phyloP scores from a whole-genome alignment of 352 stramenopile genomes.

The Phytophthora tentaculata region DNA sequence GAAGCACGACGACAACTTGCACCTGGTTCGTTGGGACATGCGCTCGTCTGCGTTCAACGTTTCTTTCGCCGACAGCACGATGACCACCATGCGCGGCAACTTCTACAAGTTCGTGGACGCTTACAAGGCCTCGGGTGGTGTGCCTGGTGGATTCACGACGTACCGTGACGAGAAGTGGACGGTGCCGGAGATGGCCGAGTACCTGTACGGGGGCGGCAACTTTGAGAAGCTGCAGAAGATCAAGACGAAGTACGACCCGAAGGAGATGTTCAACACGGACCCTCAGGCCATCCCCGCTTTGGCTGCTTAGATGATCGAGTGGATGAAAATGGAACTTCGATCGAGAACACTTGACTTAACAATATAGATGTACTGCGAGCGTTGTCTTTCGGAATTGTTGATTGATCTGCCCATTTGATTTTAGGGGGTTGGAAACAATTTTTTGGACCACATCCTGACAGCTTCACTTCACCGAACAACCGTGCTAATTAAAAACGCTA shows the following conservation, averaged over 20 bases:
- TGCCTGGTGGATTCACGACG: neutral
- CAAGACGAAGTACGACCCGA: conserved; percentile 30
- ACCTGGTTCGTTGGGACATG: conserved; percentile 30
- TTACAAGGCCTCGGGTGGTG: neutral
- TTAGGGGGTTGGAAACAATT: no score
- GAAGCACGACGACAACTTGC: neutral
- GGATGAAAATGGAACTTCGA: neutral
- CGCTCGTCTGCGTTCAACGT: conserved; percentile 27
- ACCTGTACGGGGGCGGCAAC: neutral
- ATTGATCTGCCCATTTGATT: neutral
- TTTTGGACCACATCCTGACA: no score
- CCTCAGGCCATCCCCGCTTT: conserved; percentile 31
- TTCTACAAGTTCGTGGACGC: conserved; percentile 24
- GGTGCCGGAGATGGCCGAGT: neutral
- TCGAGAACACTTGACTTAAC: neutral
- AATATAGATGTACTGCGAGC: neutral
- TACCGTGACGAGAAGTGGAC: neutral
- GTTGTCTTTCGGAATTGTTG: neutral
- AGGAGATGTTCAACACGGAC: conserved; percentile 15
- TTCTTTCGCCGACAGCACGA: conserved; percentile 24
- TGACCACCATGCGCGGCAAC: conserved; percentile 22
- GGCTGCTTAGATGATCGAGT: neutral
- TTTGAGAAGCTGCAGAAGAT: conserved; percentile 35
- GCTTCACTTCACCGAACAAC: no score
- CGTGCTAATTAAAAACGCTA: no score